phyloP scores from a whole-genome alignment of 345 rosid species.

The Euclidium syriacum region DNA sequence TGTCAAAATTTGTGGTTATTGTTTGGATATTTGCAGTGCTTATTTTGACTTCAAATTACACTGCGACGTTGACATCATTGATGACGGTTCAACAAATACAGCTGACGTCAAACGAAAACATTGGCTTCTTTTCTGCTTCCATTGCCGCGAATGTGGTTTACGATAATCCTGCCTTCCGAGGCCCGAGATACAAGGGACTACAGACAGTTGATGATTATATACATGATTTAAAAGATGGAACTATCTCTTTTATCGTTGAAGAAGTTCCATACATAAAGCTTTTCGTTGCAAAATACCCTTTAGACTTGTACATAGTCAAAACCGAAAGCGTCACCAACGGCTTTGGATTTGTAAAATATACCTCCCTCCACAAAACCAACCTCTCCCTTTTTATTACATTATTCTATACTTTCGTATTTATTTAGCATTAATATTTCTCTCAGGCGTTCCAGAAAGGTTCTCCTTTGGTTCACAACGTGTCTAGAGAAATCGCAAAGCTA shows the following conservation, averaged over 20 bases:
- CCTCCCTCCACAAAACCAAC: neutral
- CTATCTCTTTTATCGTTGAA: conserved; percentile 20
- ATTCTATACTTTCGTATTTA: neutral
- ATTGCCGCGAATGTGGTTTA: neutral
- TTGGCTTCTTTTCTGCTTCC: neutral
- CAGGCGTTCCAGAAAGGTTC: conserved; percentile 36
- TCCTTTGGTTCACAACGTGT: conserved; percentile 22
- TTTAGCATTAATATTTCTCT: neutral
- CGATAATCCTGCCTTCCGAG: neutral
- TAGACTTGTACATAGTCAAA: neutral
- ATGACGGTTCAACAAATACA: conserved; percentile 28
- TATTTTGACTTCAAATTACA: conserved; percentile 32
- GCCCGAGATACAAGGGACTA: neutral
- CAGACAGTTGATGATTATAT: neutral
- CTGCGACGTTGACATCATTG: conserved; percentile 36
- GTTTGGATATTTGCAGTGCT: conserved; percentile 31
- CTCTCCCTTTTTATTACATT: neutral
- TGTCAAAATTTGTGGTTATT: conserved; percentile 26
- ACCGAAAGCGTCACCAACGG: conserved; percentile 20
- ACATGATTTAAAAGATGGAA: conserved; percentile 22
- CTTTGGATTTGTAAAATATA: conserved; percentile 30
- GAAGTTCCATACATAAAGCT: conserved; percentile 29
- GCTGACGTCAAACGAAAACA: neutral
- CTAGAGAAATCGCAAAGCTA: conserved; percentile 31
- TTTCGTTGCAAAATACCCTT: conserved; percentile 6